phyloP scores from a whole-genome alignment of 2,329 filamentous ascomycete species.

The Aspergillus sp. region DNA sequence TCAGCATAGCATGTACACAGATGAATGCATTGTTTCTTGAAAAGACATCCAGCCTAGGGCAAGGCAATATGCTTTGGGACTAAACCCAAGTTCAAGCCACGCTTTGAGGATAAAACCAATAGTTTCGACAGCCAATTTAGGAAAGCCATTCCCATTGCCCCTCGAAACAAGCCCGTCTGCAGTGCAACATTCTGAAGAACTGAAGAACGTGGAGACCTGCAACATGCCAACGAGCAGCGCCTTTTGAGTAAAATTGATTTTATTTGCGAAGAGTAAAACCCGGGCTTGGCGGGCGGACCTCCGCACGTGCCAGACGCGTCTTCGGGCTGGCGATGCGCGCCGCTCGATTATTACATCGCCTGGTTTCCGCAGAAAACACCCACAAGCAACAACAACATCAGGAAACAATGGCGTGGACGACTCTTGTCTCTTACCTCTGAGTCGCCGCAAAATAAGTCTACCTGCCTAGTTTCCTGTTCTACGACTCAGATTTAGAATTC shows the following conservation, averaged over 20 bases:
- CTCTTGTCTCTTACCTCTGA: neutral
- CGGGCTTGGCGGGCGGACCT: constrained; percentile 22
- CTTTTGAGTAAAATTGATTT: too few species aligned
- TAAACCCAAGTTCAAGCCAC: neutral
- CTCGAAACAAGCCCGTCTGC: neutral
- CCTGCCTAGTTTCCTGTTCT: too few species aligned
- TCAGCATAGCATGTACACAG: neutral
- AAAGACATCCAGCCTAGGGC: neutral
- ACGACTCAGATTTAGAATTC: too few species aligned
- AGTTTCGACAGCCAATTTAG: neutral
- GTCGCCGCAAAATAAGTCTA: neutral
- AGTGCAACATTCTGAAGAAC: neutral
- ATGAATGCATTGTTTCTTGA: neutral
- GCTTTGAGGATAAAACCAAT: neutral
- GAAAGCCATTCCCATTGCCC: neutral
- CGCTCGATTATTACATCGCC: constrained; percentile 10
- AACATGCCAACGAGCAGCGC: neutral
- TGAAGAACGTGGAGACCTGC: constrained; percentile 2
- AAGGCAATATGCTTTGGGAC: neutral
- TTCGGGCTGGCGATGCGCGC: constrained; percentile 17
- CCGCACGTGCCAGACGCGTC: constrained; percentile 29
- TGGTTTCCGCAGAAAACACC: neutral
- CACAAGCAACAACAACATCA: neutral
- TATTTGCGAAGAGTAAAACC: neutral
- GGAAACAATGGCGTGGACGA: neutral